Base-by-base conservation (phyloP, 2,329 filamentous ascomycete species). In the Alternaria novae-zelandiae region DNA sequence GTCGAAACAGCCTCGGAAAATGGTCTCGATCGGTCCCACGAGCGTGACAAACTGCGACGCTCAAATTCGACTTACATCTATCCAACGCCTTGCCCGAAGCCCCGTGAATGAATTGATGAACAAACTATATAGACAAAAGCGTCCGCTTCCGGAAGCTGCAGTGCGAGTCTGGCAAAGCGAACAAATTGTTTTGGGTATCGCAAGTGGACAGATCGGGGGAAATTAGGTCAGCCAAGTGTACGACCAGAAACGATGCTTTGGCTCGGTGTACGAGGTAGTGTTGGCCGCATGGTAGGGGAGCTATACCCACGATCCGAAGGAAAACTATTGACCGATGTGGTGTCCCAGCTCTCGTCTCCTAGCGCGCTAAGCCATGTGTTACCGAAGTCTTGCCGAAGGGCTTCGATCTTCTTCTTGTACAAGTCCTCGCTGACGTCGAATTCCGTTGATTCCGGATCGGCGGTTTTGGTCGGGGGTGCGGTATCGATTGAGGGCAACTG, bases 401-500 rank as follows among this genome's bases (percentile, higher is more conserved):
- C 89, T 79, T 97, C 94, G 58, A 98, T 91, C 79, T 96, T 96
- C 78, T 92, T 92, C 61, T 91, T 89, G 80, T 97, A 98, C 8
- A 92, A 83, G 73, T 96, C 92, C 57, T 91, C 91, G 62, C 88
- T 87, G 46, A 88, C 82, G 63, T 89, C 88, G 87, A 90, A 92
- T 62, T 91, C 86, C 57, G 65, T 53, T 64, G 64, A 63, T 13
- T 70, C 68, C 46, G 64, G 26, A 30, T 68, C 63, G 0, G 65
- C 53, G 6, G 66, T 59, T 53, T 72, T 75, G 57, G 64, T 58
- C 12, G 68, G 59, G 17, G 77, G 55, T 3, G 69, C 68, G 1
- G 76, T 79, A 47, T 79, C 74, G 32, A 80, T 70, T 10, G 73
- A 74, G 21, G 76, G 77, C 45, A 79, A 49, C 54, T 74, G 72